Evolutionary conservation across 768 basidiomycete species (phyloP), one percentile per base, ranked within the genome.

Genomic region (Mycena belliarum): DNA sequence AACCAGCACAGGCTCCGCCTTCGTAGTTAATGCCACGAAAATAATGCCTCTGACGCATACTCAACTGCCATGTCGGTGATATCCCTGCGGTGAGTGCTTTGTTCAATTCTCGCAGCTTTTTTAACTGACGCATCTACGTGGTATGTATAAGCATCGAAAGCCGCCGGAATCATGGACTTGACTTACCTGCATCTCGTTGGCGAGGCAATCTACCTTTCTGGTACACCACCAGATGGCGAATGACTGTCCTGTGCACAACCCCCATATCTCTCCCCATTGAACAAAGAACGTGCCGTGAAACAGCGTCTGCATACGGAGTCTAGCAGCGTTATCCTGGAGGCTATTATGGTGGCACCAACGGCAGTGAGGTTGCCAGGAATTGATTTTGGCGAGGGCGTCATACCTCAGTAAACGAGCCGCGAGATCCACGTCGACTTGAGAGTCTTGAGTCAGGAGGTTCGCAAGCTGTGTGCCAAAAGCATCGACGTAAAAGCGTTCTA

Each of bases 141-240:
- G 16, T 14, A 15, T 14, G 6, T 38, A 38, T n/a, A n/a, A n/a
- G 3, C 18, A 42, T 26, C 20, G 12, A 23, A 7, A 15, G 10
- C 6, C 23, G 15, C 6, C n/a, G 21, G 18, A 8, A 49, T 1
- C 14, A 6, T 8, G 9, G 25, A 11, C 25, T 16, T 10, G 4
- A 47, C 25, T 29, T 48, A 25, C 53, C 46, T 55, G 25, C 26
- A 55, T 40, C 14, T 48, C 46, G 37, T 25, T 47, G 14, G 26
- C 15, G 15, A 47, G 46, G 12, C 37, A 42, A 7, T 40, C n/a
- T 1, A 55, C 21, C 21, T 55, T 40, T 16, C 53, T 1, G 14
- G 18, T 47, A 23, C 53, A 55, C 6, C 38, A 16, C 53, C 45
- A 47, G 21, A 55, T 47, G 5, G 53, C 35, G 28, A 55, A 47